phyloP scores from a whole-genome alignment of 768 basidiomycete species.

The Lactarius hatsudake region DNA sequence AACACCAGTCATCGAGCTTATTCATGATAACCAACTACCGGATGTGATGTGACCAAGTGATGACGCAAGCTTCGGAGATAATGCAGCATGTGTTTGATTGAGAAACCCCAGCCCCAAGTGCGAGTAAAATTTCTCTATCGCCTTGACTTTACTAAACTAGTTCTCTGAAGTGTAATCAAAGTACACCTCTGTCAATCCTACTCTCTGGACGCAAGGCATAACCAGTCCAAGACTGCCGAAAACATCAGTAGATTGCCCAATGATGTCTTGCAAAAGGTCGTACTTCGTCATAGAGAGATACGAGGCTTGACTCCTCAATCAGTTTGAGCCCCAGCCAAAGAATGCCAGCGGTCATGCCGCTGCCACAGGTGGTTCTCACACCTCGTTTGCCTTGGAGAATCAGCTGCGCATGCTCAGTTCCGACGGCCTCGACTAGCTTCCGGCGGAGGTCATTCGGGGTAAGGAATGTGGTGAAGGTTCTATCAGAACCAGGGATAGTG shows the following conservation, averaged over 20 bases:
- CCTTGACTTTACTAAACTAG: background rate
- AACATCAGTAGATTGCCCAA: conserved; percentile 2
- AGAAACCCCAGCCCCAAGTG: background rate
- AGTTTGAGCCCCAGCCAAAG: conserved; percentile 90
- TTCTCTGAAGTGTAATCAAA: background rate
- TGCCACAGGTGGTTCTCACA: conserved; percentile 83
- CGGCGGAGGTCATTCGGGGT: conserved; percentile 54
- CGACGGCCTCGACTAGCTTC: conserved; percentile 63
- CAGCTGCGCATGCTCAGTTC: conserved; percentile 50
- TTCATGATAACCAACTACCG: background rate
- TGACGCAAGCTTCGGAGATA: background rate
- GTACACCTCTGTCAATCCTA: conserved; percentile 53
- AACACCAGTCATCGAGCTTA: no score
- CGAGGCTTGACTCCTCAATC: conserved; percentile 50
- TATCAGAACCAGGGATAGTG: conserved; percentile 35
- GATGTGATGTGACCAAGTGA: background rate
- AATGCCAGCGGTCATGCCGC: conserved; percentile 96
- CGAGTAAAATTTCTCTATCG: background rate
- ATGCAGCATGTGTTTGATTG: background rate
- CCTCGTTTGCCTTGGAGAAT: conserved; percentile 58
- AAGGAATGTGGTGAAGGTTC: conserved; percentile 45
- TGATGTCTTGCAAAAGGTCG: conserved; percentile 26
- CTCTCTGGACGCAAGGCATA: conserved; percentile 79
- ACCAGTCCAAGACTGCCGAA: conserved; percentile 87
- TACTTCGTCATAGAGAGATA: conserved; percentile 94